phyloP scores from a whole-genome alignment of 768 basidiomycete genomes.

The Tylopilus rubrobrunneus region DNA sequence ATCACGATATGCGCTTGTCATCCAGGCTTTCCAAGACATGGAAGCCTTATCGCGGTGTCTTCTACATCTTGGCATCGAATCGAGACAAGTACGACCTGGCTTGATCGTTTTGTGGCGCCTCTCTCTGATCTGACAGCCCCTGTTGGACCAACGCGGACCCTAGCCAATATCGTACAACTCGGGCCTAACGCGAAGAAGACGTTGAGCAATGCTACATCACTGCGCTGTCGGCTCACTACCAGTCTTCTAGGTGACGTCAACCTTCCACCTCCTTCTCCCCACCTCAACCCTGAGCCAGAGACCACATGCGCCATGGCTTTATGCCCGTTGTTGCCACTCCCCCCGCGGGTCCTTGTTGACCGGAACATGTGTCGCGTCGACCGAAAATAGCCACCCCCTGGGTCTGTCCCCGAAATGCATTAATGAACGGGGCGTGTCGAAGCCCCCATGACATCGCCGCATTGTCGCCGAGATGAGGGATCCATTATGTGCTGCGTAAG shows the following conservation, averaged over 20 bases:
- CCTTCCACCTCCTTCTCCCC: background rate
- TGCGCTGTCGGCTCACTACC: background rate
- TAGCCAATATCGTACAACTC: background rate
- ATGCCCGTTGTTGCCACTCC: background rate
- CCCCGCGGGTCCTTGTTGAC: background rate
- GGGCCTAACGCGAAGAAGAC: background rate
- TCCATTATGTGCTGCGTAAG: background rate
- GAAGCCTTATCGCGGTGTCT: conserved; percentile 2
- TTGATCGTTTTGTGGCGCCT: background rate
- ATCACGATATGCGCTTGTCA: background rate
- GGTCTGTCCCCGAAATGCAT: background rate
- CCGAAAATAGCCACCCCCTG: background rate
- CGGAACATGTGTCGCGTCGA: background rate
- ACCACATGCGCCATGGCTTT: background rate
- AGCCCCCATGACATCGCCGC: background rate
- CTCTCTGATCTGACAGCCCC: background rate
- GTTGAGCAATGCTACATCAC: background rate
- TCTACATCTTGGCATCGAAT: background rate
- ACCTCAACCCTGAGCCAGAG: background rate
- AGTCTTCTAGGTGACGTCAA: background rate
- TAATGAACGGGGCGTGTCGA: background rate
- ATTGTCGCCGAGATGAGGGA: background rate
- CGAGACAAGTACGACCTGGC: background rate
- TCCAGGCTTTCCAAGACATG: background rate
- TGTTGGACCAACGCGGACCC: background rate